phyloP scores from a whole-genome alignment of 768 basidiomycete genomes.

The Mycena chlorophos region DNA sequence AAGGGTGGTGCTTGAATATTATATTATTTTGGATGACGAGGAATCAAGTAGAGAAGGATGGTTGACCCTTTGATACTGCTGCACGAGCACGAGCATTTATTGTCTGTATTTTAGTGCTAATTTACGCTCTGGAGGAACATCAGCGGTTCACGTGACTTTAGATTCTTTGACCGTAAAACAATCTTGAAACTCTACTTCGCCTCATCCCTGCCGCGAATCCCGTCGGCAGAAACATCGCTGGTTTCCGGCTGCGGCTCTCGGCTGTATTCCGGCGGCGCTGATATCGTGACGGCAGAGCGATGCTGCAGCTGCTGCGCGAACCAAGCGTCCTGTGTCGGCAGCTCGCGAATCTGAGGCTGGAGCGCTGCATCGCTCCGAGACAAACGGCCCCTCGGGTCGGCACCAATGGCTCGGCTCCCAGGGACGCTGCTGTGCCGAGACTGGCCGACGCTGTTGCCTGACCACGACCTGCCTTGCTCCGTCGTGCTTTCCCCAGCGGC shows the following conservation, averaged over 20 bases:
- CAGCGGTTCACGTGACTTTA: too few species aligned
- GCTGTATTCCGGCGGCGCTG: neutral
- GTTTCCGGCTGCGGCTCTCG: too few species aligned
- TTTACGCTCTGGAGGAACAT: too few species aligned
- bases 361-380: neutral
- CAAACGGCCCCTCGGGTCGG: neutral
- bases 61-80: neutral
- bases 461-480: too few species aligned
- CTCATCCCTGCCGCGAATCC: too few species aligned
- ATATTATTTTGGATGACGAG: neutral
- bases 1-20: conserved; percentile 10
- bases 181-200: too few species aligned
- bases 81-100: conserved; percentile 4
- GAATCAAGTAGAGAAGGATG: neutral
- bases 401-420: neutral
- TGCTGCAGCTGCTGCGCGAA: neutral
- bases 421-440: too few species aligned
- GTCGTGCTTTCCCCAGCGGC: too few species aligned
- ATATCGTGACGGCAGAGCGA: neutral
- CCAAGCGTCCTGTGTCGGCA: neutral
- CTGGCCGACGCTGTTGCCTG: too few species aligned
- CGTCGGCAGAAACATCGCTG: too few species aligned
- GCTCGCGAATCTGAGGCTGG: neutral
- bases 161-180: too few species aligned
- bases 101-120: conserved; percentile 15